Evolutionary conservation across 2,329 filamentous ascomycete species (phyloP).

Genomic region (Fusarium falciforme): DNA sequence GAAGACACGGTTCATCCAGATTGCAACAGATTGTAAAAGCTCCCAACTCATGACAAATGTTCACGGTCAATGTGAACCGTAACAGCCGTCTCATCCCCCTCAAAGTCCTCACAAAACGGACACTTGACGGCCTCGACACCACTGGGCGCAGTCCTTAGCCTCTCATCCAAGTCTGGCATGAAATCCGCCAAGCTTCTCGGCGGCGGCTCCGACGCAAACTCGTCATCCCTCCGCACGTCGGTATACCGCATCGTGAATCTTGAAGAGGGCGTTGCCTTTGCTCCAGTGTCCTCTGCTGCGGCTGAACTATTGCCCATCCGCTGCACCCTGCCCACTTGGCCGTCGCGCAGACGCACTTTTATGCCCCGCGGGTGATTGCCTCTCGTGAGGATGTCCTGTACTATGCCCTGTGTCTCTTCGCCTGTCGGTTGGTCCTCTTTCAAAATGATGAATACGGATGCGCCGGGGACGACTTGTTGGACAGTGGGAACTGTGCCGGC

Average conservation of each 20-base stretch:
- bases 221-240: constrained; percentile 50
- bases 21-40: background rate
- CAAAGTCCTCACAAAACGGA: constrained; percentile 74
- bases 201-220: constrained; percentile 53
- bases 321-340: constrained; percentile 80
- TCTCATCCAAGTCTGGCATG: constrained; percentile 54
- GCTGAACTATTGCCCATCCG: constrained; percentile 56
- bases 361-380: constrained; percentile 83
- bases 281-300: constrained; percentile 2
- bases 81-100: constrained; percentile 76
- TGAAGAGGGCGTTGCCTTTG: constrained; percentile 23
- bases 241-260: constrained; percentile 49
- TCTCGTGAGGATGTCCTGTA: constrained; percentile 75
- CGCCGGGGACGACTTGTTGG: constrained; percentile 69
- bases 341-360: constrained; percentile 79
- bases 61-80: constrained; percentile 69
- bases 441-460: constrained; percentile 76
- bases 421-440: constrained; percentile 83
- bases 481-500: constrained; percentile 58
- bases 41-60: constrained; percentile 43
- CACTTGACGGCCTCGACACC: constrained; percentile 55
- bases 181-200: constrained; percentile 58
- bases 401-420: constrained; percentile 73
- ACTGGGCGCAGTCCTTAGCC: constrained; percentile 15
- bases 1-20: background rate